phyloP scores from a whole-genome alignment of 208 protist species.

The Crithidia acanthocephali region DNA sequence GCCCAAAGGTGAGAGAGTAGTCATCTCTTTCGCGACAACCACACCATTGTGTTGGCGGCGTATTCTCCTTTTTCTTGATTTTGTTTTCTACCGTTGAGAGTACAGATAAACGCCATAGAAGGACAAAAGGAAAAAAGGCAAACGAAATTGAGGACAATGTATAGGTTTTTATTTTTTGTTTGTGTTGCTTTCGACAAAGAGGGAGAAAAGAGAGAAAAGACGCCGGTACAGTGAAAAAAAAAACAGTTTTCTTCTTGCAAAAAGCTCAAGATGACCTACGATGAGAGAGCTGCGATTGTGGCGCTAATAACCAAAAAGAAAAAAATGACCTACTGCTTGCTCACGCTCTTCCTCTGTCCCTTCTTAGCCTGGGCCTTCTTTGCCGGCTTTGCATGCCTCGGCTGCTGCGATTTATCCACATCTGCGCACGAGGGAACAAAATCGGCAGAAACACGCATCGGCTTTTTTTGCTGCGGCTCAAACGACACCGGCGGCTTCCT shows the following conservation, averaged over 20 bases:
- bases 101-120: neutral
- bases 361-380: constrained; percentile 18
- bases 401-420: constrained; percentile 25
- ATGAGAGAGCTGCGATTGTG: too few species aligned
- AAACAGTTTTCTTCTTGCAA: neutral
- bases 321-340: constrained; percentile 5
- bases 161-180: too few species aligned
- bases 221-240: constrained; percentile 19
- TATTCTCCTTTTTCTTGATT: constrained; percentile 15
- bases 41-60: too few species aligned
- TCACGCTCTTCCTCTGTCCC: constrained; percentile 7
- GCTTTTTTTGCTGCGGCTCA: constrained; percentile 35
- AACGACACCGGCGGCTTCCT: constrained; percentile 27
- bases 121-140: constrained; percentile 10
- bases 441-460: constrained; percentile 60
- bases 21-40: too few species aligned
- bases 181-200: neutral
- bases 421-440: constrained; percentile 84
- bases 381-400: neutral
- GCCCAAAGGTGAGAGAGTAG: too few species aligned
- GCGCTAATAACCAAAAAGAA: too few species aligned
- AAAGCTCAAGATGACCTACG: too few species aligned
- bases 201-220: constrained; percentile 25
- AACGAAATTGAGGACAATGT: constrained; percentile 5
- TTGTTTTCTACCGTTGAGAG: constrained; percentile 18